Evolutionary conservation across 2,329 filamentous ascomycete species (phyloP).

Genomic region (Knoxdaviesia proteae): DNA sequence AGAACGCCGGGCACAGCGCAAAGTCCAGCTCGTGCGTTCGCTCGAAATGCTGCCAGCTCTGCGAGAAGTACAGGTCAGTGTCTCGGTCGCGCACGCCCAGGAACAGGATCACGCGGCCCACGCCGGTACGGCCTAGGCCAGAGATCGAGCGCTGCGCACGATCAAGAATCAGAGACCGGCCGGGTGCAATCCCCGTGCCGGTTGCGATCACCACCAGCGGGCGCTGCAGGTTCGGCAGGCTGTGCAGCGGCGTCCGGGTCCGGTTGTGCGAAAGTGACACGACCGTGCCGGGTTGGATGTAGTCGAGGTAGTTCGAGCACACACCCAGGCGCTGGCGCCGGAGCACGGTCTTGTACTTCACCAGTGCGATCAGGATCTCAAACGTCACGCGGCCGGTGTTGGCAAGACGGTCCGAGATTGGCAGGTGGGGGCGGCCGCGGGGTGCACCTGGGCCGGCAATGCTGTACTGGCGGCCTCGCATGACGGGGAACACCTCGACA

Average conservation of each 20-base stretch:
- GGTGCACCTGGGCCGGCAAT: conserved; percentile 52
- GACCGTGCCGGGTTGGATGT: conserved; percentile 27
- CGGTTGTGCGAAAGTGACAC: conserved; percentile 3
- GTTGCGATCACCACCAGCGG: conserved; percentile 65
- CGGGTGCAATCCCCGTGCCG: conserved; percentile 71
- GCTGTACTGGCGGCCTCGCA: conserved; percentile 84
- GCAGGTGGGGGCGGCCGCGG: conserved; percentile 9
- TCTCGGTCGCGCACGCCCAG: conserved; percentile 61
- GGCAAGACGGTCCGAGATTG: conserved; percentile 3
- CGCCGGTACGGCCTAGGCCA: conserved; percentile 2
- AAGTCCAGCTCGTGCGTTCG: conserved; percentile 7
- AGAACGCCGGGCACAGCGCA: conserved; percentile 23
- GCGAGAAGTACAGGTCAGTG: conserved; percentile 62
- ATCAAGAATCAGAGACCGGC: conserved; percentile 63
- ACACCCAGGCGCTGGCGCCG: conserved; percentile 69
- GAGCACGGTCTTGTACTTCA: conserved; percentile 78
- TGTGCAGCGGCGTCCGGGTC: conserved; percentile 29
- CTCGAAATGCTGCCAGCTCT: conserved; percentile 42
- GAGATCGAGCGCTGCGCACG: conserved; percentile 25
- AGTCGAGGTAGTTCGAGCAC: conserved; percentile 68
- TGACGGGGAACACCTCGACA: conserved; percentile 53
- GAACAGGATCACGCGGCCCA: conserved; percentile 36
- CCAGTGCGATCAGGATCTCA: conserved; percentile 65
- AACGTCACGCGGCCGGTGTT: conserved; percentile 17
- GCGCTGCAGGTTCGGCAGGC: conserved; percentile 19